These are phyloP conservation scores for Serendipita sp. DNA, from an alignment of 1,284 basidiomycete genomes.

Conservation along the genomic window DNA sequence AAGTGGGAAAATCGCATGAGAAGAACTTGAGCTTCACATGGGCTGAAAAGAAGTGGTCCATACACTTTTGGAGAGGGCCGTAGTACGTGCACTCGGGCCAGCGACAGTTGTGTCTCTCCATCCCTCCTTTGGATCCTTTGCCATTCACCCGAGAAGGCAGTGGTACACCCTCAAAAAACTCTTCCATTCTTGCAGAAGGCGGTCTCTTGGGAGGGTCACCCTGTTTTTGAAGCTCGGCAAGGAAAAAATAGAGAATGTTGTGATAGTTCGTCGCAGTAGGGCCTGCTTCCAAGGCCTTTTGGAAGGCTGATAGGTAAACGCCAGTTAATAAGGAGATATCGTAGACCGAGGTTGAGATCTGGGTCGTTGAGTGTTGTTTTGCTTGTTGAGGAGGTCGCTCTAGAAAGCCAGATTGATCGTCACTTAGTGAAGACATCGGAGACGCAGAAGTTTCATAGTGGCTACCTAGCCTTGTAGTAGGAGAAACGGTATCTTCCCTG, in stretches of 20 bases:
- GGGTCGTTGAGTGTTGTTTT: no score
- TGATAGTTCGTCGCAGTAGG: background rate
- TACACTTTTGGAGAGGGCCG: background rate
- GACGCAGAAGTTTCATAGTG: no score
- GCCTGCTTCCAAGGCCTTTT: background rate
- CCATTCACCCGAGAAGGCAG: background rate
- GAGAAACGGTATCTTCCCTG: no score
- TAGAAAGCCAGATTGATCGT: no score
- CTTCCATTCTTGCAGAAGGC: background rate
- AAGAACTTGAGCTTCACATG: conserved; percentile 2
- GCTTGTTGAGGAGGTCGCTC: no score
- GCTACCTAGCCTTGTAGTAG: no score
- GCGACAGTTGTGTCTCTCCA: background rate
- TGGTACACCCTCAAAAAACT: background rate
- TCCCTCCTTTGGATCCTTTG: conserved; percentile 2
- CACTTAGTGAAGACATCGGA: no score
- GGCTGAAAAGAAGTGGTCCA: background rate
- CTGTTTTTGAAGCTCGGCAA: background rate
- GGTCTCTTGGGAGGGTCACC: background rate
- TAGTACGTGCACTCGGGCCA: background rate
- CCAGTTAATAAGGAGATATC: background rate
- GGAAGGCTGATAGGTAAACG: background rate
- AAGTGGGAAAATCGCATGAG: background rate
- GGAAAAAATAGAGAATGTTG: background rate
- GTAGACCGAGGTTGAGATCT: no score